Evolutionary conservation across 345 rosid species (phyloP).

Genomic region (Acer saccharum): DNA sequence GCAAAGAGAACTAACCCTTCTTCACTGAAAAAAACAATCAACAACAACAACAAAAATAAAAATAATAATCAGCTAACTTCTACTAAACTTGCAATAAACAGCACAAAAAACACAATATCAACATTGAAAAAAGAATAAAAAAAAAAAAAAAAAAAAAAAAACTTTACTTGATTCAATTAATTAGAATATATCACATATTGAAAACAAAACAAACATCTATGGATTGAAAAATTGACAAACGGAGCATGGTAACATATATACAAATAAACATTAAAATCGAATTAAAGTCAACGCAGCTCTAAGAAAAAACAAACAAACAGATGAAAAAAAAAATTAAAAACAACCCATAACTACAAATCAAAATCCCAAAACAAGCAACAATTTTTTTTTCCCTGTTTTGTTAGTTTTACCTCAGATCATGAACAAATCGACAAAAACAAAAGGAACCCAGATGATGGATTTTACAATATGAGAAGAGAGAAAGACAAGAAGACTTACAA

Average conservation of each 20-base stretch:
- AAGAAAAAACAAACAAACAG: not conserved
- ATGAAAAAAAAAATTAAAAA: not conserved
- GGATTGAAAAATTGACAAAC: not conserved
- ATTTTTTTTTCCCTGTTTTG: too few relatives aligned
- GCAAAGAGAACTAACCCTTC: conserved; percentile 59
- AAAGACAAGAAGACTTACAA: conserved; percentile 31
- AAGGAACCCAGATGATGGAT: not conserved
- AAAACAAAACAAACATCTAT: not conserved
- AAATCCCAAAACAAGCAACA: conserved; percentile 6
- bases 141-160: not conserved
- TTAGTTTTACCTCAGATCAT: conserved; percentile 35
- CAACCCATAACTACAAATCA: not conserved
- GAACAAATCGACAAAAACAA: conserved; percentile 11
- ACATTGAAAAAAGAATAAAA: not conserved
- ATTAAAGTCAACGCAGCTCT: not conserved
- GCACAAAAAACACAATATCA: not conserved
- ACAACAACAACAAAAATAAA: not conserved
- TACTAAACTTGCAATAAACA: conserved; percentile 14
- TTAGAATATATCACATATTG: not conserved
- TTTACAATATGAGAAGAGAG: not conserved
- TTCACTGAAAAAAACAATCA: conserved; percentile 34
- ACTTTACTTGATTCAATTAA: not conserved
- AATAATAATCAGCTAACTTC: not conserved
- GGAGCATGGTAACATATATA: not conserved
- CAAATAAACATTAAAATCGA: not conserved